Base-by-base conservation (phyloP, 2,329 filamentous ascomycete genomes). In the Xylaria sp. region DNA sequence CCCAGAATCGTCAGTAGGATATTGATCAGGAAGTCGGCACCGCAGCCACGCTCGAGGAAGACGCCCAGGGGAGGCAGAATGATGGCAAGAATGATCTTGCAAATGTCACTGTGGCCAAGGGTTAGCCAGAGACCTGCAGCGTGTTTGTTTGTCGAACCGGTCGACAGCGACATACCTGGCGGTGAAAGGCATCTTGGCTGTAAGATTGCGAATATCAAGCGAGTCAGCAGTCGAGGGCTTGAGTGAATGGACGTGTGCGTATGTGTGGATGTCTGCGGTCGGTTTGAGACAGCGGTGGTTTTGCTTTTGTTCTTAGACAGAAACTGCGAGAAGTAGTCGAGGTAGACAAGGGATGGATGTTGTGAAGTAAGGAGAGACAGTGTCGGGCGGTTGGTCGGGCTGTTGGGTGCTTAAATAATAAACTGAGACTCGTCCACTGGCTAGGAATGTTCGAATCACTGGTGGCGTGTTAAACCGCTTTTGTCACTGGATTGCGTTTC, bases 41-140 rank as follows among this genome's bases (percentile, higher is more conserved):
- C 88, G 82, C 91, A 93, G 76, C 92, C 92, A 74, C 90, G 88
- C 88, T 93, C 91, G 72, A 94, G 89, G 87, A 94, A 93, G 78
- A 94, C 92, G 83, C 92, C 92, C 56, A 94, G 82, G 77, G 92
- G 92, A 66, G 92, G 92, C 65, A 94, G 86, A 82, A 94, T 82
- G 84, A 94, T 85, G 84, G 92, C 92, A 81, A 94, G 85, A 82
- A 94, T 87, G 85, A 89, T 88, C 82, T 89, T 89, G 86, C 84
- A 87, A 75, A 89, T 88, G 73, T 89, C 86, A 75, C 79, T 80
- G n/a, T 50, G 19, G 17, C 14, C 11, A 9, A 53, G 14, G 24
- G 53, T 73, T 54, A 64, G 64, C 30, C 5, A 4, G 11, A 17
- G 24, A 8, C 1, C 8, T 7, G 24, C 7, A 30, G 9, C 11